Base-by-base conservation (phyloP, 495 filamentous ascomycete species). In the Hypoxylon perforatum region DNA sequence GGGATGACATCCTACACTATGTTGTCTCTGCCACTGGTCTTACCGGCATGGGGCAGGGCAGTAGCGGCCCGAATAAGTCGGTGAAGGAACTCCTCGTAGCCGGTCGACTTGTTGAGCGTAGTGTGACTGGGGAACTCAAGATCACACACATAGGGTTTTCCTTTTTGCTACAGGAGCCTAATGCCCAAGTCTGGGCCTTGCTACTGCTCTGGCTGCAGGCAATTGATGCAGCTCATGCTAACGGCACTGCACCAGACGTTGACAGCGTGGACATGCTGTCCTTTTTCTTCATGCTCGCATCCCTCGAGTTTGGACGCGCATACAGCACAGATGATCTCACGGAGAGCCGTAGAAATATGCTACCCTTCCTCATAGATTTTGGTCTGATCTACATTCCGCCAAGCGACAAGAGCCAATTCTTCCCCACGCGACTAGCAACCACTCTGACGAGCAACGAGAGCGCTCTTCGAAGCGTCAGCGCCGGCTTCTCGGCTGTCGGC, bases 261-360 rank as follows among this genome's bases (percentile, higher is more conserved):
- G 92, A 96, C 57, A 87, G 87, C 58, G 91, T 97, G 50, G 96
- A 98, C 69, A 91, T 98, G 69, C 89, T 99, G 35, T 92, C 91
- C 17, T 99, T 99, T 71, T 84, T 99, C 67, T 97, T 99, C 78
- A 90, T 96, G 77, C 88, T 99, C n/a, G 94, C 93, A 36, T 92
- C 89, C 57, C 85, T 98, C 42, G 93, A 97, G 72, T 90, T 98
- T 6, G 95, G 96, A 14, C 88, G 90, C 59, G 90, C 90, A 18
- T 98, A 99, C 80, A 88, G 89, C 69, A 95, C 91, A 58, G 82
- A 84, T 10, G 89, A 90, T 25, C 82, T 99, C 41, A 90, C 91
- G 4, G 82, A 88, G 18, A 89, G 90, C 2, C 94, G 97, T 70
- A 82, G 85, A n/a, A 88, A 90, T 58, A 97, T 97, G 84, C 83